Evolutionary conservation across 2,329 filamentous ascomycete genomes (phyloP).

Genomic region (Alternaria triticimaculans): DNA sequence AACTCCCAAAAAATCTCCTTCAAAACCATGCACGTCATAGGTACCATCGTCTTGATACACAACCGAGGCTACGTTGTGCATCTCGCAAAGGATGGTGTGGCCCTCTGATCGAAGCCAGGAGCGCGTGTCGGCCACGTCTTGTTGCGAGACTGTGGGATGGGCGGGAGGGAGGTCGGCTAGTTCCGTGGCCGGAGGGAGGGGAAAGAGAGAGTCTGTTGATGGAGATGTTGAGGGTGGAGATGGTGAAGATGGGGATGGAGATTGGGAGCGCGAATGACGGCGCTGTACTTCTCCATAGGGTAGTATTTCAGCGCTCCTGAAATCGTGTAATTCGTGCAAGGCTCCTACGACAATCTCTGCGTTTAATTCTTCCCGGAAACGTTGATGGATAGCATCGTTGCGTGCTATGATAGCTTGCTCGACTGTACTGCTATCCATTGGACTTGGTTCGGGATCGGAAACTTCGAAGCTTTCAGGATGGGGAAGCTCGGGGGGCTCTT

Average conservation of each 20-base stretch:
- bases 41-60: not conserved
- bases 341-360: not conserved
- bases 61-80: not conserved
- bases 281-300: not conserved
- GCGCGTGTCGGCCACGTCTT: not conserved
- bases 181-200: not conserved
- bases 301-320: not conserved
- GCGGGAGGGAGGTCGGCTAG: not conserved
- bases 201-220: not conserved
- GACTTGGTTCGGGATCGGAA: not conserved
- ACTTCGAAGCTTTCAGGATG: not conserved
- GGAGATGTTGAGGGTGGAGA: not conserved
- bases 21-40: not conserved
- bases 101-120: not conserved
- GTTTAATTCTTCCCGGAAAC: not conserved
- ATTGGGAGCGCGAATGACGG: not conserved
- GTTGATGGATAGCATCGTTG: not conserved
- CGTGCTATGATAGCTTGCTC: not conserved
- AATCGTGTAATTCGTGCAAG: not conserved
- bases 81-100: not conserved
- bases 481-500: not conserved
- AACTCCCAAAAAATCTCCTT: not conserved
- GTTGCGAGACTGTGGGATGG: not conserved
- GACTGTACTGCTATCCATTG: not conserved
- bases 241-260: not conserved